phyloP scores from a whole-genome alignment of 257 asterid genomes.

The Penstemon newberryi region DNA sequence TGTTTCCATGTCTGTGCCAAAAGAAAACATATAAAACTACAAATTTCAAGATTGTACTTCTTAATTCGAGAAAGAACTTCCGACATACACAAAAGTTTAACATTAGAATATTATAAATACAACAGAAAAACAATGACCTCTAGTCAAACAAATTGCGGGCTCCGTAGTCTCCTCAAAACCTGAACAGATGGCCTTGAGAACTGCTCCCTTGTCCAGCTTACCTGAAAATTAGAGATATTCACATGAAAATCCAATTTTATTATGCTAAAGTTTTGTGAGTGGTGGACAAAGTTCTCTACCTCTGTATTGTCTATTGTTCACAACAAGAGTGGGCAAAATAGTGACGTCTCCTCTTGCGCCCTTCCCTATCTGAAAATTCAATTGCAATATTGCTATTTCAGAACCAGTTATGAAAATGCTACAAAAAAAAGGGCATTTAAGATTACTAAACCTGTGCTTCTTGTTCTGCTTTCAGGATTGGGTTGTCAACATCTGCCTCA shows the following conservation, averaged over 20 bases:
- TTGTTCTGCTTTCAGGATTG: slow-evolving; percentile 57
- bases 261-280: neutral
- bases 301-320: slow-evolving; percentile 62
- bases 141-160: slow-evolving; percentile 45
- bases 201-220: slow-evolving; percentile 52
- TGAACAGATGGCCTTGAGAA: slow-evolving; percentile 55
- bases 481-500: slow-evolving; percentile 77
- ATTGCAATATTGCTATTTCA: slow-evolving; percentile 16
- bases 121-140: slow-evolving; percentile 24
- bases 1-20: slow-evolving; percentile 75
- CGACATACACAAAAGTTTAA: neutral
- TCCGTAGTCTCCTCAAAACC: slow-evolving; percentile 53
- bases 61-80: neutral
- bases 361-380: slow-evolving; percentile 50
- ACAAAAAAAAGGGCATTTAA: neutral
- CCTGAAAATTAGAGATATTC: slow-evolving; percentile 23
- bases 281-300: slow-evolving; percentile 32
- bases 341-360: slow-evolving; percentile 70
- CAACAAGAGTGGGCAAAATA: slow-evolving; percentile 58
- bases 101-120: too few species aligned
- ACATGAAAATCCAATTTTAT: slow-evolving; percentile 8
- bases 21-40: slow-evolving; percentile 15
- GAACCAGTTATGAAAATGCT: neutral
- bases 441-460: slow-evolving; percentile 48
- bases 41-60: slow-evolving; percentile 6